These are phyloP conservation scores for Acanthamoeba triangularis DNA, from an alignment of 208 protist genomes.

Conservation along the genomic window DNA sequence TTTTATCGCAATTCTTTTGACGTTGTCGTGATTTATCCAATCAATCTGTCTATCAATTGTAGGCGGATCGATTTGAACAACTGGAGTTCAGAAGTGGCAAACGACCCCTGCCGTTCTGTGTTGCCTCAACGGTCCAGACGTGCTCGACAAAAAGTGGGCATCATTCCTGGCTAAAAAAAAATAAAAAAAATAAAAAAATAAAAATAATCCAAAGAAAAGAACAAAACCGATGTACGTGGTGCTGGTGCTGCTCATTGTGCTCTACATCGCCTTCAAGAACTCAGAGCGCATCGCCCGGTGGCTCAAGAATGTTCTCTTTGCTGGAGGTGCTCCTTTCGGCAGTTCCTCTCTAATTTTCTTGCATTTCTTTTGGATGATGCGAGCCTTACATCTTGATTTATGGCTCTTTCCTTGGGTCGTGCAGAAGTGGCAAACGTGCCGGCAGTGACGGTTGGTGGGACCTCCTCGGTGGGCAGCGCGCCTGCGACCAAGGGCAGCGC, in stretches of 20 bases:
- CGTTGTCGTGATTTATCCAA: too few relatives aligned
- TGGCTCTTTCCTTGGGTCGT: background rate
- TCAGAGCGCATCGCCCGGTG: conserved; percentile 18
- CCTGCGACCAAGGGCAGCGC: background rate
- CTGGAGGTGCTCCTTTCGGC: too few relatives aligned
- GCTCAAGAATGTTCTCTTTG: conserved; percentile 48
- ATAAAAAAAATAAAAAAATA: background rate
- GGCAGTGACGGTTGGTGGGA: background rate
- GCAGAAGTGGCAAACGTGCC: conserved; percentile 29
- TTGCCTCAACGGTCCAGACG: too few relatives aligned
- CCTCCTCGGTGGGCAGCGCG: background rate
- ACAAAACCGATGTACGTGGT: background rate
- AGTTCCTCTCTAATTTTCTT: too few relatives aligned
- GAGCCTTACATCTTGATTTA: background rate
- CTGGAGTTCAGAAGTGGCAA: background rate
- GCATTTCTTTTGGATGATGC: background rate
- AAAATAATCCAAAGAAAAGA: too few relatives aligned
- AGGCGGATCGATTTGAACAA: background rate
- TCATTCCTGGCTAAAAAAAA: background rate
- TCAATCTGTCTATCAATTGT: background rate
- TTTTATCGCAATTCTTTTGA: too few relatives aligned
- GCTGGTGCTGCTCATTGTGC: background rate
- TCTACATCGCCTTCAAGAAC: background rate
- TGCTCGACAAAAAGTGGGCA: background rate
- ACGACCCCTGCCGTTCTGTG: background rate